Evolutionary conservation across 2,329 filamentous ascomycete genomes (phyloP).

Genomic region (Verticillium zaregamsianum): DNA sequence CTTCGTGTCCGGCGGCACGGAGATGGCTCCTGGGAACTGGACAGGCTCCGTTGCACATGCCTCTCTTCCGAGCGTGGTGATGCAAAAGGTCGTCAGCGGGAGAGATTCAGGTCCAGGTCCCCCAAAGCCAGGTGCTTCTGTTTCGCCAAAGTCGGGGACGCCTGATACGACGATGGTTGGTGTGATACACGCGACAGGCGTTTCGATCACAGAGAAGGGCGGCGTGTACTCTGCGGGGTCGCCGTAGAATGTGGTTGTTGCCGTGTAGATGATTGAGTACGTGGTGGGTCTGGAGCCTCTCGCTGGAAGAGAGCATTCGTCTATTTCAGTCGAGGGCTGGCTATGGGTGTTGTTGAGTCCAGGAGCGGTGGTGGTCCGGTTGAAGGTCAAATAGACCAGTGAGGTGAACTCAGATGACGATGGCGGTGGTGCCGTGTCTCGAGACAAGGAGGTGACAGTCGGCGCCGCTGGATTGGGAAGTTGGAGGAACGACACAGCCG

Average conservation of each 20-base stretch:
- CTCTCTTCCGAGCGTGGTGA: background rate
- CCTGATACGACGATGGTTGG: background rate
- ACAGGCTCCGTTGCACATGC: background rate
- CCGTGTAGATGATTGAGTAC: conserved; percentile 43
- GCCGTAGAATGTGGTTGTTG: conserved; percentile 45
- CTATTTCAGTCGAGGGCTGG: background rate
- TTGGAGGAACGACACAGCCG: background rate
- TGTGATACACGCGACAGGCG: conserved; percentile 5
- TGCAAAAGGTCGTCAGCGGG: background rate
- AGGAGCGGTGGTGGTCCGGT: background rate
- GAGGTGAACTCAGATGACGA: background rate
- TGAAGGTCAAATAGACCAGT: background rate
- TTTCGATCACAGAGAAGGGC: conserved; percentile 35
- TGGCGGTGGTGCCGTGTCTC: background rate
- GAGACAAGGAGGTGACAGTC: background rate
- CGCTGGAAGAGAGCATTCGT: background rate
- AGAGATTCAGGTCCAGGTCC: background rate
- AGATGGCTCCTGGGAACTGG: background rate
- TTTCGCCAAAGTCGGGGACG: background rate
- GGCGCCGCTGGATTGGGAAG: too few relatives aligned
- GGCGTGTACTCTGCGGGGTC: conserved; percentile 42
- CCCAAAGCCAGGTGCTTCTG: background rate
- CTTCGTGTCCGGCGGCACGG: background rate
- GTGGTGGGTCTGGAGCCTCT: conserved; percentile 17
- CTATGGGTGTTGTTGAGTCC: background rate